Base-by-base conservation (phyloP, 2,329 filamentous ascomycete species). In the Emericellopsis cladophorae region DNA sequence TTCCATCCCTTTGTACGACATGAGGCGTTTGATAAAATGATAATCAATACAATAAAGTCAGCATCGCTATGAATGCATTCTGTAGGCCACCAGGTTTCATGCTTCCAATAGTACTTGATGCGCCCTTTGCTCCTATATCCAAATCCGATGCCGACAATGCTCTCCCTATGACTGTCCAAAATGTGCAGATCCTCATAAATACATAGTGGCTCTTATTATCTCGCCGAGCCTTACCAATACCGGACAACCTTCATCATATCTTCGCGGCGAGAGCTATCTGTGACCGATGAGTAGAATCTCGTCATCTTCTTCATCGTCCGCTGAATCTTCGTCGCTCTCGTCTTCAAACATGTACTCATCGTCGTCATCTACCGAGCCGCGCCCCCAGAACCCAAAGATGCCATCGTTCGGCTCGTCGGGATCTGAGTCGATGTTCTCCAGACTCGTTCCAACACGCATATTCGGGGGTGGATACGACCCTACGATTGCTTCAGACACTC, bases 371-470 rank as follows among this genome's bases (percentile, higher is more conserved):
- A 66, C 64, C 6, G 64, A 64, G 11, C 62, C 59, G 9, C 57
- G 63, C 36, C 53, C 67, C 72, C 76, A 80, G 39, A 81, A 68
- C 24, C 70, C 68, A 24, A 80, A 51, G 43, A 80, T 70, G 42
- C 76, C 75, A 8, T 68, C 66, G 15, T 72, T 68, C 1, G 70
- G 70, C 14, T 74, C 70, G 8, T 62, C 61, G 10, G 65, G 56
- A 7, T 53, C 52, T n/a, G 50, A 46, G 6, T 48, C 48, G 12
- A 39, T 14, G 12, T 39, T 31, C 14, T 24, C 35, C 3, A 43
- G 10, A 23, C 21, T 18, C 15, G 41, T 24, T 14, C 36, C 41
- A 4, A 36, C 16, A 9, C 41, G 41, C 35, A 51, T 44, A 15
- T 48, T 54, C 14, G 26, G 26, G 21, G 67, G 67, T 1, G 68